phyloP scores from a whole-genome alignment of 73 alveolate genomes.

The Paramecium sexaurelia region DNA sequence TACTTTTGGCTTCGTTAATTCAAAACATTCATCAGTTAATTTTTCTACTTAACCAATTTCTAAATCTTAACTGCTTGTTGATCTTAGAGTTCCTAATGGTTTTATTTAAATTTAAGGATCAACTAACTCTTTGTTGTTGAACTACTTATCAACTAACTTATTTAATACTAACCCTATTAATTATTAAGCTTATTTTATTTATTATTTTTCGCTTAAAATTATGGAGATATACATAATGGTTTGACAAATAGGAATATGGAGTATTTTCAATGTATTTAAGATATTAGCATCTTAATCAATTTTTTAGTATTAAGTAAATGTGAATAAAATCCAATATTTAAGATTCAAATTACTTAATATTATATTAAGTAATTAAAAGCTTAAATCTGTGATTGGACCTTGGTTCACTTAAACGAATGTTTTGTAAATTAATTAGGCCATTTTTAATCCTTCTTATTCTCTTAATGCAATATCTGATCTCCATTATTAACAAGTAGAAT shows the following conservation, averaged over 20 bases:
- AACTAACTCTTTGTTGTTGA: not conserved
- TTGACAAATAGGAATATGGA: not conserved
- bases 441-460: conserved; percentile 26
- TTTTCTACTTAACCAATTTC: not conserved
- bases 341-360: not conserved
- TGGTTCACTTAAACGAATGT: not conserved
- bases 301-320: conserved; percentile 10
- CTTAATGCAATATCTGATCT: not conserved
- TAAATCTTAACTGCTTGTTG: conserved; percentile 35
- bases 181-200: not conserved
- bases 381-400: conserved; percentile 33
- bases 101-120: not conserved
- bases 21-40: conserved; percentile 47
- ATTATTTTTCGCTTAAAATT: not conserved
- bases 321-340: not conserved
- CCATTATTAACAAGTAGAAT: conserved; percentile 8
- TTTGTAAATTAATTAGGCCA: conserved; percentile 3
- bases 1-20: not conserved
- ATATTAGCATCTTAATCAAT: not conserved
- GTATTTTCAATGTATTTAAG: not conserved
- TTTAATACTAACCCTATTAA: not conserved
- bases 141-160: not conserved
- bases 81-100: conserved; percentile 49
- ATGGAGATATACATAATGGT: not conserved
- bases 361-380: not conserved